Evolutionary conservation across 2,329 filamentous ascomycete species (phyloP), one percentile per base, ranked within the genome.

Genomic region (Diplocarpon rosae): DNA sequence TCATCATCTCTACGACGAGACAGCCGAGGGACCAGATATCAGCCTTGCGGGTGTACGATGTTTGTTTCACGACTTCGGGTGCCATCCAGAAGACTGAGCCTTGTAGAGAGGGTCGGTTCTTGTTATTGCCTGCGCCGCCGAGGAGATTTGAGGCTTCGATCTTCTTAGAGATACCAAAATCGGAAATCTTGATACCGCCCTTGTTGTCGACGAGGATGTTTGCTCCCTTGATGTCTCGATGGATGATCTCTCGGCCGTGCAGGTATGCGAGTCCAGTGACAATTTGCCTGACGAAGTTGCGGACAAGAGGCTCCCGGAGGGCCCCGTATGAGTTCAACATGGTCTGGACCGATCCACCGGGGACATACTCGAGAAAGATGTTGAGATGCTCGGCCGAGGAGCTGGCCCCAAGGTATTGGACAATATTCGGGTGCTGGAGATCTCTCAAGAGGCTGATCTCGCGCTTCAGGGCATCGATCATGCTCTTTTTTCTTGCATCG

Each of bases 61-160:
- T 96, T 66, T 96, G 92, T 59, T 92, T 92, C 51, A 98, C 92
- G 15, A 98, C 92, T 68, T 98, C 92, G 8, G 92, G 92, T 0
- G 92, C 92, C 92, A 98, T 98, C 92, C 92, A 98, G 69, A 95
- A 98, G 42, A 98, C 92, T 20, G 88, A 95, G 12, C 92, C 92
- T 64, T 98, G 92, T 3, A 98, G 76, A 1, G 90, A 96, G 2
- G 80, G 78, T 5, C 79, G 71, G 58, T 83, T 72, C 62, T 78
- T 80, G 64, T 75, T 79, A 65, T 79, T 80, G 59, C 73, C 76
- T 59, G 70, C 81, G 56, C 72, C 81, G 33, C 45, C 79, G 37
- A 94, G 77, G 36, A 95, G 77, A 48, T 89, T 92, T 46, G 86
- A 83, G 12, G 88, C 88, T 65, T 96, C 90, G 33, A 96, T 84